Conservation (phyloP, 257 asterid genomes). For the Nicotiana sylvestris region DNA sequence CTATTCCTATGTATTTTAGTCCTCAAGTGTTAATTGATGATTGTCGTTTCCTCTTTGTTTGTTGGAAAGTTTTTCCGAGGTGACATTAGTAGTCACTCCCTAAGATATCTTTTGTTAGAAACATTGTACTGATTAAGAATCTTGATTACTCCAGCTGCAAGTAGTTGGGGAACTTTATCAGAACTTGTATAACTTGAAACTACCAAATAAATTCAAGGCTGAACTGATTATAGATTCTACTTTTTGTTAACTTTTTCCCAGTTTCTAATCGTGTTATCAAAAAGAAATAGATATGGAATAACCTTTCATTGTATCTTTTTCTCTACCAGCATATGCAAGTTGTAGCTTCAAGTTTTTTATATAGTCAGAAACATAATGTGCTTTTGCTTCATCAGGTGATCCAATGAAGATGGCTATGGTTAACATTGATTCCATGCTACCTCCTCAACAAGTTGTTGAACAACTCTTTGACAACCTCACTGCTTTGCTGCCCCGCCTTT, state of each 20-base stretch:
- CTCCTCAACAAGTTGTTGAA: conserved; percentile 44
- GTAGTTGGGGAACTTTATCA: too few species aligned
- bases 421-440: conserved; percentile 30
- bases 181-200: too few species aligned
- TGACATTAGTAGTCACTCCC: too few species aligned
- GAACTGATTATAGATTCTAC: too few species aligned
- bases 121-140: neutral
- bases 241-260: too few species aligned
- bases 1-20: neutral
- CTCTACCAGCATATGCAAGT: neutral
- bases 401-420: conserved; percentile 84
- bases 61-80: too few species aligned
- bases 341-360: neutral
- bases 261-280: too few species aligned
- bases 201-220: too few species aligned
- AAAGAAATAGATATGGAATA: neutral
- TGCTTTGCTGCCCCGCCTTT: conserved; percentile 59
- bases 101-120: neutral
- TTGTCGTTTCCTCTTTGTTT: neutral
- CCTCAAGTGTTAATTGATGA: neutral
- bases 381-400: conserved; percentile 54
- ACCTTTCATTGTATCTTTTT: neutral
- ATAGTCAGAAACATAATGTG: conserved; percentile 3
- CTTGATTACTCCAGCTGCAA: too few species aligned
- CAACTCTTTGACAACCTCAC: conserved; percentile 56